Evolutionary conservation across 441 rosid species (phyloP).

Genomic region (Eutrema salsugineum): DNA sequence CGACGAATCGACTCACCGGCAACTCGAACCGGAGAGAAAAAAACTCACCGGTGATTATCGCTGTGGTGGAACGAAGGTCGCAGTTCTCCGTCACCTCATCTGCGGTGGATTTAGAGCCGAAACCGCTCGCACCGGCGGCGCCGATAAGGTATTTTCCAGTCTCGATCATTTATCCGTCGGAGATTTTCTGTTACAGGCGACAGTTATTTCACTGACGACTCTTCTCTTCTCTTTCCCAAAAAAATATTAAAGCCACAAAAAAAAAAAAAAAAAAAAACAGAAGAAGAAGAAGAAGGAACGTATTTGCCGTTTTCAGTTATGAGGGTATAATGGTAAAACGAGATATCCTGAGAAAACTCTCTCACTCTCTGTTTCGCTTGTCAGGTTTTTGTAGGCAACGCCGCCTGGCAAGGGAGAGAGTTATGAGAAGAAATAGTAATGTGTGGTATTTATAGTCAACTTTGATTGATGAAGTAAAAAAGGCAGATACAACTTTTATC

Average conservation of each 20-base stretch:
- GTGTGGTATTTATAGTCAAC: slow-evolving; percentile 29
- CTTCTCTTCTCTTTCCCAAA: neutral
- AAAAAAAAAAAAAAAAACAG: neutral
- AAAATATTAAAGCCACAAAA: neutral
- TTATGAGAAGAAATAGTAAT: slow-evolving; percentile 1
- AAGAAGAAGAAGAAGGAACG: slow-evolving; percentile 12
- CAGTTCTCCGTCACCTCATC: slow-evolving; percentile 60
- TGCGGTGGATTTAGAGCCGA: slow-evolving; percentile 85
- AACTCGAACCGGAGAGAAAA: neutral
- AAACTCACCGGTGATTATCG: slow-evolving; percentile 73
- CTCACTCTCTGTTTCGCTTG: slow-evolving; percentile 12
- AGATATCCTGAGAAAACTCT: neutral
- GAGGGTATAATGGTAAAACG: slow-evolving; percentile 23
- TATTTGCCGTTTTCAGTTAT: slow-evolving; percentile 34
- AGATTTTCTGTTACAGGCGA: slow-evolving; percentile 13
- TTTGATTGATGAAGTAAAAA: neutral
- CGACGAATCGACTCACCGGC: neutral
- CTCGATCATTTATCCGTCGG: slow-evolving; percentile 49
- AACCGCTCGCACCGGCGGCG: slow-evolving; percentile 70
- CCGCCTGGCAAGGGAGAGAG: slow-evolving; percentile 28
- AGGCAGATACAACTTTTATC: neutral
- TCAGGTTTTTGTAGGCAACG: slow-evolving; percentile 32
- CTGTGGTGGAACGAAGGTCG: slow-evolving; percentile 68
- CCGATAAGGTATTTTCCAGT: slow-evolving; percentile 75
- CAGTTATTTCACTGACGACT: neutral